A percentile compares a stretch with the other conserved stretches of the same genome.
Conservation (phyloP, 306 rosid genomes). For the Prinsepia uniflora region DNA sequence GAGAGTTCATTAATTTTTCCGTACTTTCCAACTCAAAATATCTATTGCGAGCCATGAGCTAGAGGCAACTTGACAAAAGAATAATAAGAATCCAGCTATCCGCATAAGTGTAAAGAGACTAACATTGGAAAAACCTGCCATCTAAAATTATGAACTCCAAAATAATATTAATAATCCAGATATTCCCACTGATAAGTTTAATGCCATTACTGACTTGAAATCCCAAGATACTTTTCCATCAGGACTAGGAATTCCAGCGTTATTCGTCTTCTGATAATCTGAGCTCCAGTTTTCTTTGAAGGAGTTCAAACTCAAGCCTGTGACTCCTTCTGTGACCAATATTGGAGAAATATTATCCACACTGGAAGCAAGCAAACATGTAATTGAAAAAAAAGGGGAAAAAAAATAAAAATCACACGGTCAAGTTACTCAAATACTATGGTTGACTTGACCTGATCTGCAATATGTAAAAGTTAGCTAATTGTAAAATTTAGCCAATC, state of each 20-base stretch:
- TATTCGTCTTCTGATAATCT: conserved; percentile 75
- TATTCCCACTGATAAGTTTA: not conserved
- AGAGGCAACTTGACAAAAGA: not conserved
- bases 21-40: too few relatives aligned
- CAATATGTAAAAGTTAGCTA: not conserved
- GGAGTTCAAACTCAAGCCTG: conserved; percentile 67
- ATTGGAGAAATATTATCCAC: conserved; percentile 20
- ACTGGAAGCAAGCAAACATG: conserved; percentile 7
- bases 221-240: conserved; percentile 67
- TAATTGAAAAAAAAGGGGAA: not conserved
- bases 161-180: not conserved
- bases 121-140: not conserved
- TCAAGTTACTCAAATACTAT: not conserved
- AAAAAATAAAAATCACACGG: not conserved
- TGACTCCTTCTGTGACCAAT: conserved; percentile 62
- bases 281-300: conserved; percentile 80
- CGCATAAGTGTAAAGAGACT: not conserved
- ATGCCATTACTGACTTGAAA: conserved; percentile 63
- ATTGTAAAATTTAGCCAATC: not conserved
- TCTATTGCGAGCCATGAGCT: too few relatives aligned
- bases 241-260: conserved; percentile 77
- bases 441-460: not conserved
- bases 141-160: not conserved
- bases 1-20: too few relatives aligned
- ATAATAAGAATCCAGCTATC: not conserved